phyloP scores from a whole-genome alignment of 257 asterid genomes.

The Nicotiana benthamiana region DNA sequence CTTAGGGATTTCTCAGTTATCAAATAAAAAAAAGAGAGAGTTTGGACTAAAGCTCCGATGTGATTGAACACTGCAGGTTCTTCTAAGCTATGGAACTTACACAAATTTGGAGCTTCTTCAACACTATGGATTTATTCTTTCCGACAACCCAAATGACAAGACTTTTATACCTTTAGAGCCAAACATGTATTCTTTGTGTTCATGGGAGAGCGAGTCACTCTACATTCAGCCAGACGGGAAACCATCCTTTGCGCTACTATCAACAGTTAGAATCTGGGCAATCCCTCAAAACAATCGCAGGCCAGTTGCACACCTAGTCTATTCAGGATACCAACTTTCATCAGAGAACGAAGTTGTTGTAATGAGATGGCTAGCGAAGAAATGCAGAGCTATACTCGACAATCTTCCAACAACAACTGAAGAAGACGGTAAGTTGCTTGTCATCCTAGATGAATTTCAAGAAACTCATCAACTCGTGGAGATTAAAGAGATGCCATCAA shows the following conservation, averaged over 20 bases:
- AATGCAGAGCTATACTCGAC: slow-evolving; percentile 34
- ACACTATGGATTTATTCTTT: slow-evolving; percentile 81
- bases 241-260: slow-evolving; percentile 68
- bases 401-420: slow-evolving; percentile 39
- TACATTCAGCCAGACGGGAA: slow-evolving; percentile 65
- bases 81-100: slow-evolving; percentile 83
- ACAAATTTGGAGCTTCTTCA: slow-evolving; percentile 92
- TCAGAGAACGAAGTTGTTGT: slow-evolving; percentile 48
- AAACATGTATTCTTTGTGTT: slow-evolving; percentile 51
- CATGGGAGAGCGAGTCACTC: slow-evolving; percentile 62
- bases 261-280: slow-evolving; percentile 73
- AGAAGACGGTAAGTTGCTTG: slow-evolving; percentile 46
- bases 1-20: too few species aligned
- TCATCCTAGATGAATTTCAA: slow-evolving; percentile 26
- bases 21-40: not conserved
- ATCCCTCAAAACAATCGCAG: slow-evolving; percentile 49
- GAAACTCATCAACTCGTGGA: slow-evolving; percentile 8
- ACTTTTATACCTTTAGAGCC: slow-evolving; percentile 65
- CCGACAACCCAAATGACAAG: slow-evolving; percentile 69
- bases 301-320: slow-evolving; percentile 45
- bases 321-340: slow-evolving; percentile 52
- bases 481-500: slow-evolving; percentile 15
- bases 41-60: not conserved
- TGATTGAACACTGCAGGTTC: slow-evolving; percentile 46
- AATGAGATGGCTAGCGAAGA: slow-evolving; percentile 39